Evolutionary conservation across 2,329 filamentous ascomycete species (phyloP), one percentile per base, ranked within the genome.

Genomic region (Ophiostoma piceae): DNA sequence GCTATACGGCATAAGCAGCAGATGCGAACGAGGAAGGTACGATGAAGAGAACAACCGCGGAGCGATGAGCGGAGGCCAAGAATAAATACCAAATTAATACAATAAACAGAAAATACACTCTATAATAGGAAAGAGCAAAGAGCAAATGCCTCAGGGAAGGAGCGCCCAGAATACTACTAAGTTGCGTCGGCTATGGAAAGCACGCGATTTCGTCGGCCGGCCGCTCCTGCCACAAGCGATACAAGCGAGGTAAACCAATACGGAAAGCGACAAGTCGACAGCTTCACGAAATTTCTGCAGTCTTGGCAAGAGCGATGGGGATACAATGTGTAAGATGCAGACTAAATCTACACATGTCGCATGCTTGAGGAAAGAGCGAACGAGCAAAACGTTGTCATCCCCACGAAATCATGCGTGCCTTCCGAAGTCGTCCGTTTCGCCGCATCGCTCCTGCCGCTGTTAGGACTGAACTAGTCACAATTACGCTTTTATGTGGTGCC

Each of bases 351-450:
- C 22, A 57, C n/a, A 57, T 12, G 9, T 11, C 39, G 7, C 29
- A 64, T 60, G 26, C 57, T 64, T 9, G 57, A 64, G 57, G 60
- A 64, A 64, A 37, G 60, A 64, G 26, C 57, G 32, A 8, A 35
- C 12, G 4, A 16, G 5, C 26, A 32, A 8, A 62, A 29, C 3
- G 60, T 16, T n/a, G 12, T 7, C 51, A 57, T 57, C 51, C 12
- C 51, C 22, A 57, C 22, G 51, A 57, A 57, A 57, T 22, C 47
- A 35, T 12, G 12, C 47, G 43, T 12, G 43, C 66, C 43, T 43
- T 66, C 69, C 69, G 69, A 70, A 47, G 69, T 65, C 35, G 69
- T 67, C 69, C 69, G 66, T 29, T 54, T n/a, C 19, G 64, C 66
- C n/a, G 51, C 51, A 57, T 57, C 51, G 11, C 22, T 57, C 51